Conservation (phyloP, 352 stramenopile genomes). For the Plasmopara halstedii region DNA sequence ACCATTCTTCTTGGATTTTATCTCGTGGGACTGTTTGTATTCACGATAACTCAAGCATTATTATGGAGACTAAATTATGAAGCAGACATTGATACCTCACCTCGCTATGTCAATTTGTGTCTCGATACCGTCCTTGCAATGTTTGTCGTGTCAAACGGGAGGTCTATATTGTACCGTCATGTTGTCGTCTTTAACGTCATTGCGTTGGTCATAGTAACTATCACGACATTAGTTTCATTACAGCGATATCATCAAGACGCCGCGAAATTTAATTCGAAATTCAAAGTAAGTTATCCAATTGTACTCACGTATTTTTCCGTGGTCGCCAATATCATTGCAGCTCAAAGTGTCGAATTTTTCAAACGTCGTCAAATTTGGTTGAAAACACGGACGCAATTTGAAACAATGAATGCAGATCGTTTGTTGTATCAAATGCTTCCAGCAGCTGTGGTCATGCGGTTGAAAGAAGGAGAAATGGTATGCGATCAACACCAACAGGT, state of each 20-base stretch:
- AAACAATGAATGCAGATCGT: slow-evolving; percentile 78
- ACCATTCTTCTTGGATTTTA: slow-evolving; percentile 60
- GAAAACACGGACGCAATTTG: slow-evolving; percentile 71
- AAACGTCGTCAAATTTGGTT: slow-evolving; percentile 79
- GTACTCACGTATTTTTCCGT: slow-evolving; percentile 75
- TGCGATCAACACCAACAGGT: slow-evolving; percentile 84
- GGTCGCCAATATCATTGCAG: slow-evolving; percentile 76
- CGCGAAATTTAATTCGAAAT: slow-evolving; percentile 57
- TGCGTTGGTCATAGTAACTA: slow-evolving; percentile 41
- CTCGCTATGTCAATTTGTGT: slow-evolving; percentile 70
- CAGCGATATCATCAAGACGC: slow-evolving; percentile 42
- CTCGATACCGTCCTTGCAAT: slow-evolving; percentile 73
- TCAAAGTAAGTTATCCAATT: slow-evolving; percentile 77
- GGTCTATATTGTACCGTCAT: slow-evolving; percentile 69
- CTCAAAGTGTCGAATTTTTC: slow-evolving; percentile 75
- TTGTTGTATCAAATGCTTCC: slow-evolving; percentile 86
- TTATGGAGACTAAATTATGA: slow-evolving; percentile 58
- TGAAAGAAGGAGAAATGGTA: slow-evolving; percentile 80
- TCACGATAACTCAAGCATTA: slow-evolving; percentile 36
- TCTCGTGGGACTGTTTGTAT: slow-evolving; percentile 42
- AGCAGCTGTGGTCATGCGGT: slow-evolving; percentile 67
- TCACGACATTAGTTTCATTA: slow-evolving; percentile 35
- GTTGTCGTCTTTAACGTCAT: slow-evolving; percentile 54
- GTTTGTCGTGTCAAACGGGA: slow-evolving; percentile 79
- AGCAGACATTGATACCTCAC: slow-evolving; percentile 49